A percentile compares a stretch with the other conserved stretches of the same genome.
Evolutionary conservation across 2,329 filamentous ascomycete genomes (phyloP).

Genomic region (Ploettnerulaceae sp.): DNA sequence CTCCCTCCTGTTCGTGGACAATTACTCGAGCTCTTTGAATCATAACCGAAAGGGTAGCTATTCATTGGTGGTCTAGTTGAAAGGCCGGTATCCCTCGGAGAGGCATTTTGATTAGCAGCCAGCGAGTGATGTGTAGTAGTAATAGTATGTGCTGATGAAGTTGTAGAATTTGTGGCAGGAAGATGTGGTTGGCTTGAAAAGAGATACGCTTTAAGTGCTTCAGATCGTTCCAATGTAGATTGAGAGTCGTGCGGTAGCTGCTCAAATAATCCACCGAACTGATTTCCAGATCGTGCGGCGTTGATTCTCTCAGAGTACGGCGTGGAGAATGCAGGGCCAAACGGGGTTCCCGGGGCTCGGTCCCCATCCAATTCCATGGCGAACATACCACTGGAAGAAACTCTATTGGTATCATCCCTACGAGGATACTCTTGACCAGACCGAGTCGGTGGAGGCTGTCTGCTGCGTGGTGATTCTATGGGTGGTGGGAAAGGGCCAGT

Average conservation of each 20-base stretch:
- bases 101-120: conserved; percentile 9
- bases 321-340: conserved; percentile 65
- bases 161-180: conserved; percentile 12
- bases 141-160: neutral
- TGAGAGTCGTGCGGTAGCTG: conserved; percentile 9
- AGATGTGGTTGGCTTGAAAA: conserved; percentile 39
- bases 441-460: conserved; percentile 30
- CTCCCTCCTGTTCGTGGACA: conserved; percentile 20
- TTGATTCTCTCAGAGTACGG: conserved; percentile 58
- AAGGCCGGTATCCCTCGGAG: conserved; percentile 13
- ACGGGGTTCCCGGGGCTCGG: conserved; percentile 44
- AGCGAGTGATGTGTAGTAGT: conserved; percentile 11
- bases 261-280: conserved; percentile 13
- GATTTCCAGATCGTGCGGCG: conserved; percentile 40
- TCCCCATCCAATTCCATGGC: conserved; percentile 63
- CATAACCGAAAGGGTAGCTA: conserved; percentile 15
- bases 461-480: conserved; percentile 37
- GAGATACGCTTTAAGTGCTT: conserved; percentile 54
- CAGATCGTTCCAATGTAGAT: conserved; percentile 36
- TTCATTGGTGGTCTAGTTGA: conserved; percentile 16
- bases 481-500: conserved; percentile 50
- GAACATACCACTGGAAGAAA: conserved; percentile 53
- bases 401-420: conserved; percentile 41
- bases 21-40: conserved; percentile 16
- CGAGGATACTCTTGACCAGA: conserved; percentile 34